phyloP scores from a whole-genome alignment of 106 monocot species.

The Apostasia shenzhenica region DNA sequence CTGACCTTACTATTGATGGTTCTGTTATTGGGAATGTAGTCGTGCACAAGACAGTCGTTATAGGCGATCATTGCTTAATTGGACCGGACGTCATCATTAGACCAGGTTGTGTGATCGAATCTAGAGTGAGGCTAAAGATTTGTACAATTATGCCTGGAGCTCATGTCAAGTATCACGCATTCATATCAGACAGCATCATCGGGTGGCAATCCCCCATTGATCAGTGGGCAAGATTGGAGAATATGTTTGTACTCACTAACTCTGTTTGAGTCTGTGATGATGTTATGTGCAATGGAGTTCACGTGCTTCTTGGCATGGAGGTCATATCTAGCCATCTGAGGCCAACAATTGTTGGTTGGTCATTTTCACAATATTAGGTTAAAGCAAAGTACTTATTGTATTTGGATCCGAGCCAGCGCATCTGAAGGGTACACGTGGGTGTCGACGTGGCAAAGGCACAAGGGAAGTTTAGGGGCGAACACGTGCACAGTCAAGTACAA shows the following conservation, averaged over 20 bases:
- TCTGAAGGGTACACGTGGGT: no score
- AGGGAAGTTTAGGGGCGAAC: no score
- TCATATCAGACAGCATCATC: conserved; percentile 65
- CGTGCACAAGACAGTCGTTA: conserved; percentile 37
- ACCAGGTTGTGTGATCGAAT: conserved; percentile 51
- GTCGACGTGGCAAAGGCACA: no score
- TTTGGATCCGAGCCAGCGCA: no score
- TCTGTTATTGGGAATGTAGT: conserved; percentile 50
- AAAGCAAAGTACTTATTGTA: no score
- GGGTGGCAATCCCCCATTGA: conserved; percentile 79
- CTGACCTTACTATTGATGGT: conserved; percentile 12
- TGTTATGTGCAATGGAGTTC: conserved; percentile 68
- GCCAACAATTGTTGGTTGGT: conserved; percentile 43
- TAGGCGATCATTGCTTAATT: conserved; percentile 47
- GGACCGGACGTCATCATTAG: conserved; percentile 52
- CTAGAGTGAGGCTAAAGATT: conserved; percentile 56
- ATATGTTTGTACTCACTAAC: conserved; percentile 73
- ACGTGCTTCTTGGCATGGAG: conserved; percentile 80
- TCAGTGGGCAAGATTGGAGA: conserved; percentile 67
- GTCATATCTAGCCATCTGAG: conserved; percentile 67
- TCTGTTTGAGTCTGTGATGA: conserved; percentile 78
- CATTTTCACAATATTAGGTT: no score
- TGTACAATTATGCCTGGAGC: conserved; percentile 73
- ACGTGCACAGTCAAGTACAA: no score
- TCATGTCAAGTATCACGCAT: conserved; percentile 58